Evolutionary conservation across 2,329 filamentous ascomycete genomes (phyloP).

Genomic region (Colletotrichum zoysiae): DNA sequence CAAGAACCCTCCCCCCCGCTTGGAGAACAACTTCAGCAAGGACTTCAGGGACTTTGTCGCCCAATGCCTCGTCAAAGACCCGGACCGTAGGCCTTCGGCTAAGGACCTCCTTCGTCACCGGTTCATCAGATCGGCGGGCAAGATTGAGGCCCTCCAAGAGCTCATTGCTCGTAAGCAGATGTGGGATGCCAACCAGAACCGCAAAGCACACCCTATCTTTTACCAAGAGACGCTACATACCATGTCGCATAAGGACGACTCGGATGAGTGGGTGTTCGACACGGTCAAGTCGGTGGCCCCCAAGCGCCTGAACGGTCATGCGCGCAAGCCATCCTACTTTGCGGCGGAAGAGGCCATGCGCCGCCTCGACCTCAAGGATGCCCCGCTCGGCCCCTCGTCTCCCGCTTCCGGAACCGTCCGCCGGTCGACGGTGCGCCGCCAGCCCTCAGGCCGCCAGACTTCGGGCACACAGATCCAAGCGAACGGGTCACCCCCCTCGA

Average conservation of each 20-base stretch:
- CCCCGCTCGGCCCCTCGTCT: constrained; percentile 68
- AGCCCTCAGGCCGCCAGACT: constrained; percentile 61
- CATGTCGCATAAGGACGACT: constrained; percentile 74
- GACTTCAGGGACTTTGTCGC: constrained; percentile 96
- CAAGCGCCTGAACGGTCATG: constrained; percentile 65
- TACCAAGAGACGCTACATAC: constrained; percentile 92
- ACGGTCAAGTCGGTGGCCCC: constrained; percentile 83
- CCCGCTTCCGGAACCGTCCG: constrained; percentile 68
- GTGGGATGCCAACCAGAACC: constrained; percentile 80
- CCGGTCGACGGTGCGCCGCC: constrained; percentile 67
- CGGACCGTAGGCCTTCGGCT: constrained; percentile 84
- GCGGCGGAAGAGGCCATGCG: constrained; percentile 71
- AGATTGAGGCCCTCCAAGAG: constrained; percentile 88
- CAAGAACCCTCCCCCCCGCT: constrained; percentile 84
- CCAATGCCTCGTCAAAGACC: constrained; percentile 92
- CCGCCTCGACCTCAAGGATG: constrained; percentile 72
- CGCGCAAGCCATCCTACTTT: constrained; percentile 69
- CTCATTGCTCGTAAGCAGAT: constrained; percentile 85
- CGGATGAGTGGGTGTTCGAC: constrained; percentile 96
- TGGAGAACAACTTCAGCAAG: constrained; percentile 88
- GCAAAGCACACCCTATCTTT: constrained; percentile 80
- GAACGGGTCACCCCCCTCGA: constrained; percentile 58
- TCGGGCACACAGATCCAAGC: constrained; percentile 55
- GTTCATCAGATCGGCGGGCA: constrained; percentile 89
- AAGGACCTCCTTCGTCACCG: constrained; percentile 89